Conservation (phyloP, 176 grass and related monocot genomes). For the Panicum miliaceum region DNA sequence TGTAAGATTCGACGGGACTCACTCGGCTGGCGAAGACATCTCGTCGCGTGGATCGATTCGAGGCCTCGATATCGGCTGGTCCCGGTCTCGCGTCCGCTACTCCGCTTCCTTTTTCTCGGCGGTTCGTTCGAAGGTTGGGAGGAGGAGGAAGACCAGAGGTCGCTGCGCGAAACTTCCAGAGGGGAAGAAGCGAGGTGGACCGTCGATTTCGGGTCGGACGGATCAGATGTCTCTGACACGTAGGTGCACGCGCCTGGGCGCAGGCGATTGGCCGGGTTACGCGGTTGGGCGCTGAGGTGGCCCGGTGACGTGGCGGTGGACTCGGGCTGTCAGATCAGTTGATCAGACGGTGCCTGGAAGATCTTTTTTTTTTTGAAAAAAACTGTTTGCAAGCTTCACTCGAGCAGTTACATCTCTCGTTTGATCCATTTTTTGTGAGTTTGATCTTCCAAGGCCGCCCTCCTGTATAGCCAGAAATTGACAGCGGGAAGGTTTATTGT, state of each 20-base stretch:
- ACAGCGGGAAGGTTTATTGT: no score
- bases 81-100: neutral
- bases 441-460: no score
- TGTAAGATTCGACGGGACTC: conserved; percentile 37
- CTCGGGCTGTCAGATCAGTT: no score
- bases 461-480: no score
- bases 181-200: neutral
- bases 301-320: conserved; percentile 20
- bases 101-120: neutral
- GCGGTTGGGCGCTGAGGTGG: conserved; percentile 36
- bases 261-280: conserved; percentile 39
- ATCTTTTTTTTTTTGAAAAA: no score
- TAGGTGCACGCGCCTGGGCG: neutral
- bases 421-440: no score
- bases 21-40: conserved; percentile 83
- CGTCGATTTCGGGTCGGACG: conserved; percentile 46
- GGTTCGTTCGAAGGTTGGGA: neutral
- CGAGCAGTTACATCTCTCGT: no score
- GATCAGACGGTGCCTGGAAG: no score
- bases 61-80: conserved; percentile 4
- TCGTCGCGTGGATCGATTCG: conserved; percentile 22
- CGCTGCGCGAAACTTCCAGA: conserved; percentile 37
- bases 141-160: neutral
- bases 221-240: neutral
- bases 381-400: no score